Evolutionary conservation across 2,329 filamentous ascomycete genomes (phyloP).

Genomic region (Plenodomus biglobosus): DNA sequence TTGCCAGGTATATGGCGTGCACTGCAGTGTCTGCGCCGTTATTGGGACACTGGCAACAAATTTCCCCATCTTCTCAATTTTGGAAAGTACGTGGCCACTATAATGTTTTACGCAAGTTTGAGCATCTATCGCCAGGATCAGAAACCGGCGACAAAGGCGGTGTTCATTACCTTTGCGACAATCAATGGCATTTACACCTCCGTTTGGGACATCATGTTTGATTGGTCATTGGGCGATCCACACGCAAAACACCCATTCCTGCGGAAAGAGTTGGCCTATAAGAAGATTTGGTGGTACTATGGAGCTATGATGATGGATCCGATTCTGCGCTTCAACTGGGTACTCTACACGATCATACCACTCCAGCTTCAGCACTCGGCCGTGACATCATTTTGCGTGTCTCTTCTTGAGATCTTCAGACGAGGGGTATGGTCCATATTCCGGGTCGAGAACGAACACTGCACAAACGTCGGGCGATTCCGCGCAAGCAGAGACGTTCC

Average conservation of each 20-base stretch:
- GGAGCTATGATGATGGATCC: slow-evolving; percentile 79
- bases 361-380: slow-evolving; percentile 80
- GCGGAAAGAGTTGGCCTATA: slow-evolving; percentile 78
- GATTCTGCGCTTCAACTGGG: slow-evolving; percentile 87
- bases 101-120: slow-evolving; percentile 74
- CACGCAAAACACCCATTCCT: slow-evolving; percentile 63
- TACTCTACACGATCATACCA: slow-evolving; percentile 86
- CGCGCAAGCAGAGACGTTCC: slow-evolving; percentile 87
- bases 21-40: slow-evolving; percentile 87
- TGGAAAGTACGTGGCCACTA: slow-evolving; percentile 86
- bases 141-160: slow-evolving; percentile 59
- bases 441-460: slow-evolving; percentile 97
- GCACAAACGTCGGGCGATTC: slow-evolving; percentile 77
- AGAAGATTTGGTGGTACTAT: slow-evolving; percentile 82
- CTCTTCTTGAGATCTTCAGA: slow-evolving; percentile 76
- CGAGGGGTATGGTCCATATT: slow-evolving; percentile 90
- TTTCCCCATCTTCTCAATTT: slow-evolving; percentile 94
- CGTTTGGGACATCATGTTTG: slow-evolving; percentile 94
- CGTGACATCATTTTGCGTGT: slow-evolving; percentile 75
- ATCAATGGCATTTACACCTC: slow-evolving; percentile 82
- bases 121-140: slow-evolving; percentile 80
- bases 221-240: slow-evolving; percentile 87
- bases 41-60: slow-evolving; percentile 78
- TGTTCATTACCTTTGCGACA: slow-evolving; percentile 79
- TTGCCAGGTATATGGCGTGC: slow-evolving; percentile 89